Evolutionary conservation across 805 yeast genomes (phyloP).

Genomic region (Zygosaccharomyces bisporus): DNA sequence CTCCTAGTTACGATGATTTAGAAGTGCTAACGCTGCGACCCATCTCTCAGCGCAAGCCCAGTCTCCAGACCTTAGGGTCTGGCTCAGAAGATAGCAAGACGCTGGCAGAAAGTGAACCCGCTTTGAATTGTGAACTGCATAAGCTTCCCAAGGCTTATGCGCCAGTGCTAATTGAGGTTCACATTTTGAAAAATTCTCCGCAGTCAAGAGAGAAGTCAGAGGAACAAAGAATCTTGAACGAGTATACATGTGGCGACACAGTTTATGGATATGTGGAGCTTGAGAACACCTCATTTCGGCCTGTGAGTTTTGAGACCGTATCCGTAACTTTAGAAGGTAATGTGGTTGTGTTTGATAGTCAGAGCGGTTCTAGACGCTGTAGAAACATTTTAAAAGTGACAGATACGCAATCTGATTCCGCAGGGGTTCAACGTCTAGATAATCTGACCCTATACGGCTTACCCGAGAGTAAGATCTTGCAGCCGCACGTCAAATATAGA

Average conservation of each 20-base stretch:
- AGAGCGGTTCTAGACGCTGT: constrained; percentile 11
- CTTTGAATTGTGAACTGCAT: background rate
- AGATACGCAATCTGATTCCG: constrained; percentile 47
- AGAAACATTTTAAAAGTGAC: constrained; percentile 35
- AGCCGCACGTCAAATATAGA: constrained; percentile 48
- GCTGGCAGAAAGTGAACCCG: background rate
- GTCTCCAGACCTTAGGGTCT: background rate
- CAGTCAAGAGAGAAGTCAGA: background rate
- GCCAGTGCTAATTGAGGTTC: background rate
- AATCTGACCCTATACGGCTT: constrained; percentile 34
- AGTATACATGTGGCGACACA: constrained; percentile 54
- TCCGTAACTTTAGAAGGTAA: constrained; percentile 54
- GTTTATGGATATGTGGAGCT: constrained; percentile 49
- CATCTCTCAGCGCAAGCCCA: background rate
- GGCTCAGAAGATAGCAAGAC: background rate
- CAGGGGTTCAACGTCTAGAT: background rate
- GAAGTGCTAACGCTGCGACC: background rate
- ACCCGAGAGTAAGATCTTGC: constrained; percentile 42
- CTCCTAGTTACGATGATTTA: background rate
- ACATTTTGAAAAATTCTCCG: background rate
- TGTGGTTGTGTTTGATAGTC: constrained; percentile 28
- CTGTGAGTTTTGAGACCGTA: constrained; percentile 55
- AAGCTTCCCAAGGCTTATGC: background rate
- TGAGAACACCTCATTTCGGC: constrained; percentile 39
- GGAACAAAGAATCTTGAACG: constrained; percentile 35